These are phyloP conservation scores for Plantago ovata DNA, from an alignment of 257 asterid species.

Conservation along the genomic window DNA sequence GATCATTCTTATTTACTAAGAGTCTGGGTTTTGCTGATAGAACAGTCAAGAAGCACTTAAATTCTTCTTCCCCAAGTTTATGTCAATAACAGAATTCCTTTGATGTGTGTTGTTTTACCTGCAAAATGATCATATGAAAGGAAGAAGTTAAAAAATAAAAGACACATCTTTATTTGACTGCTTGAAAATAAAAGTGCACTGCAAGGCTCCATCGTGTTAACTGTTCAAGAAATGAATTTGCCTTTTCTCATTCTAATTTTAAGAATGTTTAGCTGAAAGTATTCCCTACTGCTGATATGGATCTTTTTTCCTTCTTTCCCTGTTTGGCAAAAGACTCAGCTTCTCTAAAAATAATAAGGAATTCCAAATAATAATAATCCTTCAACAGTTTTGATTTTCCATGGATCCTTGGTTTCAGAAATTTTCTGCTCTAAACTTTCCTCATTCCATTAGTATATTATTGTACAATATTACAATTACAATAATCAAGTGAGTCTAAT, in stretches of 20 bases:
- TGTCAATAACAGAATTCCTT: slow-evolving; percentile 2
- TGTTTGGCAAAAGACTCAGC: neutral
- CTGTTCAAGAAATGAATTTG: no score
- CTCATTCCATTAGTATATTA: neutral
- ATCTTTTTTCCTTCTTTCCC: neutral
- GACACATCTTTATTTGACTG: no score
- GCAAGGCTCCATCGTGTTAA: no score
- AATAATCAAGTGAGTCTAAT: no score
- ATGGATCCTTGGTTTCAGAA: neutral
- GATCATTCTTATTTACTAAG: neutral
- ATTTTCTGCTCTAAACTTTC: neutral
- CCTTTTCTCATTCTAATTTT: no score
- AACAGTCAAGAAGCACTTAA: neutral
- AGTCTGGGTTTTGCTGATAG: neutral
- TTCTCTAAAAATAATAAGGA: no score
- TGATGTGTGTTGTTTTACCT: neutral
- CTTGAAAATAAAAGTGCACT: no score
- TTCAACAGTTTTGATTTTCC: neutral
- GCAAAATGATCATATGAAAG: neutral
- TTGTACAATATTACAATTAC: no score
- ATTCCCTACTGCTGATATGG: no score
- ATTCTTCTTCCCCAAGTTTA: neutral
- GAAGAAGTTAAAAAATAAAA: neutral
- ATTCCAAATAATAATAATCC: neutral
- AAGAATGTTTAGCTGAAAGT: no score